These are phyloP conservation scores for Saposhnikovia divaricata DNA, from an alignment of 129 eudicot genomes.

Conservation along the genomic window DNA sequence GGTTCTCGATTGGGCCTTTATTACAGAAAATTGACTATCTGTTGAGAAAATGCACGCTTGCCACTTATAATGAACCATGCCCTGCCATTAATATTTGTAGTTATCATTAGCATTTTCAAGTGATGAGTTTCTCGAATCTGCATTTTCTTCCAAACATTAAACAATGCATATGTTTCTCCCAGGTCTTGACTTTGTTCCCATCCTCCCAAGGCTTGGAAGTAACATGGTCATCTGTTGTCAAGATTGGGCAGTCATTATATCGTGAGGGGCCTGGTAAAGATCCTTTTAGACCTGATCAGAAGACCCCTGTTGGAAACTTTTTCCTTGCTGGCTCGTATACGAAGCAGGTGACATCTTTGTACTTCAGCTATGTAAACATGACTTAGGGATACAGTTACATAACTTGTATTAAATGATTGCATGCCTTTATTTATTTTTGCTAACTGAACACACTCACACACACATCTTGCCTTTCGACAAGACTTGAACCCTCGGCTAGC, in stretches of 20 bases:
- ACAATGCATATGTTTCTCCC: conserved; percentile 8
- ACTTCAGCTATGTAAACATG: neutral
- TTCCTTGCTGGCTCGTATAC: conserved; percentile 96
- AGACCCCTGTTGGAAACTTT: conserved; percentile 83
- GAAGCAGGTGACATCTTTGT: conserved; percentile 55
- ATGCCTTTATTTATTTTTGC: neutral
- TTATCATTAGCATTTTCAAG: neutral
- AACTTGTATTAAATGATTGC: neutral
- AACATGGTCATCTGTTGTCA: conserved; percentile 93
- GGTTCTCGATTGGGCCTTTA: neutral
- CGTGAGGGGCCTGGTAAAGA: conserved; percentile 98
- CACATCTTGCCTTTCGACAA: neutral
- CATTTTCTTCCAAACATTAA: neutral
- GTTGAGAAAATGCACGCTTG: neutral
- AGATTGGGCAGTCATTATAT: conserved; percentile 79
- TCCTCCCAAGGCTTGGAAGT: conserved; percentile 92
- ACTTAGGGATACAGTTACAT: neutral
- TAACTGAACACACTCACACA: too few relatives aligned
- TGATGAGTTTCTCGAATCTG: neutral
- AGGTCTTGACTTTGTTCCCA: conserved; percentile 86
- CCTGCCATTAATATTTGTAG: neutral
- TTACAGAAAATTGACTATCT: neutral
- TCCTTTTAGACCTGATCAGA: conserved; percentile 97
- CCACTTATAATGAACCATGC: neutral
- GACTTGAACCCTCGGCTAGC: neutral